A percentile compares a stretch with the other conserved stretches of the same genome.
phyloP scores from a whole-genome alignment of 352 stramenopile genomes.

The Pythium sukuiense region DNA sequence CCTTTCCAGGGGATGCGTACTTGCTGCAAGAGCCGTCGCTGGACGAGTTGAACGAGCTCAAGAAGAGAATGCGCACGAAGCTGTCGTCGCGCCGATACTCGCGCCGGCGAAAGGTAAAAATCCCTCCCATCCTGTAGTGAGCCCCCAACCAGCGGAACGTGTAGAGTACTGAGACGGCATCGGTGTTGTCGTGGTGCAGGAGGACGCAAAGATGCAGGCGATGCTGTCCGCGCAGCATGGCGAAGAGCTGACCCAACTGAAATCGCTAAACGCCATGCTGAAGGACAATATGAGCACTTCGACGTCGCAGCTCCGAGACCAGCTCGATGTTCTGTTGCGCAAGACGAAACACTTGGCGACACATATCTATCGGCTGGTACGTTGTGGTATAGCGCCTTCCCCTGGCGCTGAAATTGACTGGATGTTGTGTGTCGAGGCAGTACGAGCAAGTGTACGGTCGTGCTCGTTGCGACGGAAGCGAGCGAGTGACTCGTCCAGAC shows the following conservation, averaged over 20 bases:
- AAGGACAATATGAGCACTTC: not conserved
- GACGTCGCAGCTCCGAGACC: not conserved
- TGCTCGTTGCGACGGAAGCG: not conserved
- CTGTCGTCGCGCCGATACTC: constrained; percentile 19
- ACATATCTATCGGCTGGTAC: constrained; percentile 13
- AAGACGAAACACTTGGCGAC: constrained; percentile 7
- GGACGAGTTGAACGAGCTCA: constrained; percentile 13
- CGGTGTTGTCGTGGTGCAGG: not conserved
- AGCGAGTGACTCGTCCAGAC: not conserved
- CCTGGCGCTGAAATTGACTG: not conserved
- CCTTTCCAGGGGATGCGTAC: constrained; percentile 14
- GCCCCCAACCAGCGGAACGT: too few species aligned
- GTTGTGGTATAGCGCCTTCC: not conserved
- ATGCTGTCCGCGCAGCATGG: not conserved
- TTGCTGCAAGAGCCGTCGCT: constrained; percentile 7
- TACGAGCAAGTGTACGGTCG: constrained; percentile 5
- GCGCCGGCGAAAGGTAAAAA: constrained; percentile 18
- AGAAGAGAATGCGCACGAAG: constrained; percentile 19
- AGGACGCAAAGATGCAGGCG: constrained; percentile 9
- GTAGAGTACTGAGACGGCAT: not conserved
- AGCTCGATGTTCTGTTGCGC: constrained; percentile 6
- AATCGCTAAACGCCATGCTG: not conserved
- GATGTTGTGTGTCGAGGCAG: not conserved
- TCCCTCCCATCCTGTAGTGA: too few species aligned
- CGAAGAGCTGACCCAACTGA: constrained; percentile 2